Conservation (phyloP, 257 asterid genomes). For the Petrea volubilis region DNA sequence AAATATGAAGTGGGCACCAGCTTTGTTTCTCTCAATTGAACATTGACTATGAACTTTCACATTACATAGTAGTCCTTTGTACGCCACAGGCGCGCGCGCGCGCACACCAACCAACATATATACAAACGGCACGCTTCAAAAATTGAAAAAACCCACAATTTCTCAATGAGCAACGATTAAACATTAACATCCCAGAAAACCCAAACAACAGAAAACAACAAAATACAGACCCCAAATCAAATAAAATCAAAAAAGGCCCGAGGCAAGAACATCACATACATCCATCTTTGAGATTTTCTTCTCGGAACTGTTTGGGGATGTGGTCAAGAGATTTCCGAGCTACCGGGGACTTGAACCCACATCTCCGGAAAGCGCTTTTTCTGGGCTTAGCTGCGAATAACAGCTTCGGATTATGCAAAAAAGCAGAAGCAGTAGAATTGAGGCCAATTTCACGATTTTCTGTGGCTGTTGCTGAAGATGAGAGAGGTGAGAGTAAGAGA, state of each 20-base stretch:
- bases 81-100: neutral
- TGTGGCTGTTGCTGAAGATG: constrained; percentile 31
- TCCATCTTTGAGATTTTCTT: constrained; percentile 88
- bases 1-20: no score
- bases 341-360: constrained; percentile 50
- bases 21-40: neutral
- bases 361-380: constrained; percentile 38
- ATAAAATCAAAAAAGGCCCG: neutral
- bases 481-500: constrained; percentile 50
- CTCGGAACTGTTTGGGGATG: constrained; percentile 83
- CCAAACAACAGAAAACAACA: neutral
- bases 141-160: neutral
- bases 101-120: neutral
- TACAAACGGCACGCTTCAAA: neutral
- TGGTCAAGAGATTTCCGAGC: constrained; percentile 61
- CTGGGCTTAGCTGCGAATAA: constrained; percentile 40
- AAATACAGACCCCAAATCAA: neutral
- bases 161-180: neutral
- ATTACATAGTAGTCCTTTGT: neutral
- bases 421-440: constrained; percentile 30
- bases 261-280: constrained; percentile 36
- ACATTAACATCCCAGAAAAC: neutral
- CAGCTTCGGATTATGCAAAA: constrained; percentile 47
- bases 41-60: neutral
- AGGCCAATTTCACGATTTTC: constrained; percentile 41